These are phyloP conservation scores for Ascochyta fabae DNA, from an alignment of 2,329 filamentous ascomycete species.

Conservation along the genomic window DNA sequence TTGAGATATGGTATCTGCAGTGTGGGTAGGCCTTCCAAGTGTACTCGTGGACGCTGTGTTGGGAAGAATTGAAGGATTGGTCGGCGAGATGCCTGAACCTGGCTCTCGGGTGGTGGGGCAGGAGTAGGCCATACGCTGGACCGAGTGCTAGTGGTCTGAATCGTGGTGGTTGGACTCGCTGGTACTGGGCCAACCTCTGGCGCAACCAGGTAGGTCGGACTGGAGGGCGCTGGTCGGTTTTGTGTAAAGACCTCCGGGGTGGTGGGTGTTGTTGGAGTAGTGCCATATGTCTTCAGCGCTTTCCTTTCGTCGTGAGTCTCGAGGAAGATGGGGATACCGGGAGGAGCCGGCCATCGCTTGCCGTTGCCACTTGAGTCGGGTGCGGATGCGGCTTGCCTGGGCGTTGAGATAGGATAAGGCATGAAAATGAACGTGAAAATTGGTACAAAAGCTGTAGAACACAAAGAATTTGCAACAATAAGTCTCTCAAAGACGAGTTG, in stretches of 20 bases:
- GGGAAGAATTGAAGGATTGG: slow-evolving; percentile 30
- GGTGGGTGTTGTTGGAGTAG: slow-evolving; percentile 30
- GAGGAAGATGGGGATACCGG: slow-evolving; percentile 36
- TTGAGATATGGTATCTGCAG: too few species aligned
- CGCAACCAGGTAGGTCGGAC: neutral
- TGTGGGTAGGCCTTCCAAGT: slow-evolving; percentile 12
- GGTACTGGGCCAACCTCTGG: neutral
- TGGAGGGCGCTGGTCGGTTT: slow-evolving; percentile 6
- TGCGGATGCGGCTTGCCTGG: too few species aligned
- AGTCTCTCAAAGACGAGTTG: too few species aligned
- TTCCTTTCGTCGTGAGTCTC: slow-evolving; percentile 25
- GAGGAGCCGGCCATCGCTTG: slow-evolving; percentile 28
- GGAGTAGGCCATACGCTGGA: slow-evolving; percentile 31
- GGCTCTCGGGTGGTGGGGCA: slow-evolving; percentile 26
- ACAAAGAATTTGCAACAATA: too few species aligned
- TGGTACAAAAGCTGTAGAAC: too few species aligned
- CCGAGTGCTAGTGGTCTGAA: slow-evolving; percentile 26
- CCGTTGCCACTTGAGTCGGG: slow-evolving; percentile 11
- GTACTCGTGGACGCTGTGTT: slow-evolving; percentile 14
- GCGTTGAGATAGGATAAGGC: too few species aligned
- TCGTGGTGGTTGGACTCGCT: slow-evolving; percentile 26
- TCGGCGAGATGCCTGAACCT: slow-evolving; percentile 10
- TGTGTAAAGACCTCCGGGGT: slow-evolving; percentile 22
- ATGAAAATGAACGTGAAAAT: too few species aligned
- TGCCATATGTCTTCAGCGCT: slow-evolving; percentile 24